Conservation (phyloP, 73 alveolate genomes). For the Paramecium biaurelia region DNA sequence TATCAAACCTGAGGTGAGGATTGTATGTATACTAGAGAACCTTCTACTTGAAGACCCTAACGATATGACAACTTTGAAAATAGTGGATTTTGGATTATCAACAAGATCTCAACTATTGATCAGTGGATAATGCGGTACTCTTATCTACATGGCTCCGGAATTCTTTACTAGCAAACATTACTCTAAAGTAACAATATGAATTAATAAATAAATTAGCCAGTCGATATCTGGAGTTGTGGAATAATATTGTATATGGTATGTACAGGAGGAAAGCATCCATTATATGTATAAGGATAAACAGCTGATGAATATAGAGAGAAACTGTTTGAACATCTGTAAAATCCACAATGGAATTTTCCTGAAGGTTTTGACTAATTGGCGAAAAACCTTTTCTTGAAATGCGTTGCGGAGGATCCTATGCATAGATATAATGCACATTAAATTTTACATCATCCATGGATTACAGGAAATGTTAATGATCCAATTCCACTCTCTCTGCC, state of each 20-base stretch:
- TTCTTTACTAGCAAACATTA: conserved; percentile 50
- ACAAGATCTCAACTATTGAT: background rate
- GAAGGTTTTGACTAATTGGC: conserved; percentile 69
- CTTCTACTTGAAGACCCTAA: conserved; percentile 37
- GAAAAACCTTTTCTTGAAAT: conserved; percentile 78
- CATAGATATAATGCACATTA: conserved; percentile 85
- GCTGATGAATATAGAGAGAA: background rate
- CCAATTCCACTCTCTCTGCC: conserved; percentile 36
- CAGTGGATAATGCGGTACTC: conserved; percentile 58
- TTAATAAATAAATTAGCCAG: background rate
- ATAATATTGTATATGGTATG: conserved; percentile 84
- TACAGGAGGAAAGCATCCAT: conserved; percentile 87
- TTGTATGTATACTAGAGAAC: conserved; percentile 44
- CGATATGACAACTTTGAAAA: conserved; percentile 43
- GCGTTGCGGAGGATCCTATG: conserved; percentile 82
- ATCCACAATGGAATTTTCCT: conserved; percentile 55
- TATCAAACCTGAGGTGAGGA: conserved; percentile 26
- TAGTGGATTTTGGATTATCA: conserved; percentile 56
- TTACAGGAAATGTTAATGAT: conserved; percentile 35
- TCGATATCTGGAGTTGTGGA: conserved; percentile 91
- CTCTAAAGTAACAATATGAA: conserved; percentile 11
- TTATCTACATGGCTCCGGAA: conserved; percentile 64
- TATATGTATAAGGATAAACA: conserved; percentile 69
- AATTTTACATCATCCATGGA: conserved; percentile 57
- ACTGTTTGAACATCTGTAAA: background rate